These are phyloP conservation scores for Kregervanrija pseudodelftensis DNA, from an alignment of 805 yeast genomes.

Conservation along the genomic window DNA sequence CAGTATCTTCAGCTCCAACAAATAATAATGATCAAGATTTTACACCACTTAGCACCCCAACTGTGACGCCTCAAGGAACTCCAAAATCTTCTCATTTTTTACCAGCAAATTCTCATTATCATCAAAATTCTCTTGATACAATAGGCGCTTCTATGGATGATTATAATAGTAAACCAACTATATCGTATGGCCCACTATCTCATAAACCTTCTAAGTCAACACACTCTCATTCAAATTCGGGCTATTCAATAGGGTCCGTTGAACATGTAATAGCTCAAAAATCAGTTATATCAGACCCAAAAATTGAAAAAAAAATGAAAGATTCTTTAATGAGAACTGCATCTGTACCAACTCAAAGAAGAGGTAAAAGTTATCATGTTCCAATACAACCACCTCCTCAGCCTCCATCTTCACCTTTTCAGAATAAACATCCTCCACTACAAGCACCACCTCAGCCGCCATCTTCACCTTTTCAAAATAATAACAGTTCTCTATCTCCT, in stretches of 20 bases:
- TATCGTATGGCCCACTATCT: no score
- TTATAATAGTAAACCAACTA: no score
- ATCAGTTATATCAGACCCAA: not conserved
- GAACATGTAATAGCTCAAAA: constrained; percentile 1
- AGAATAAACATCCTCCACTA: not conserved
- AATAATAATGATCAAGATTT: no score
- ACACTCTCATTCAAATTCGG: constrained; percentile 9
- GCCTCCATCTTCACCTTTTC: not conserved
- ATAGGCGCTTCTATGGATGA: no score
- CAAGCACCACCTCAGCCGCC: not conserved
- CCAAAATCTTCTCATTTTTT: no score
- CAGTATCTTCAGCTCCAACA: no score
- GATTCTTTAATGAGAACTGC: constrained; percentile 9
- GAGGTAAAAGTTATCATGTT: constrained; percentile 1
- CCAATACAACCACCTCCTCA: constrained; percentile 4
- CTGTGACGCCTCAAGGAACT: no score
- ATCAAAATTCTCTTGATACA: no score
- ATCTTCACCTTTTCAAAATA: not conserved
- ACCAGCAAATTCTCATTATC: no score
- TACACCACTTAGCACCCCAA: no score
- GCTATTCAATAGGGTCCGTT: not conserved
- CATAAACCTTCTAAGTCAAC: not conserved
- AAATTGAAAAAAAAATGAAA: not conserved
- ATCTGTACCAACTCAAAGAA: constrained; percentile 6
- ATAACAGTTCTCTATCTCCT: no score